A percentile compares a stretch with the other conserved stretches of the same genome.
These are phyloP conservation scores for Solanum habrochaites DNA, from an alignment of 257 asterid genomes.

Conservation along the genomic window DNA sequence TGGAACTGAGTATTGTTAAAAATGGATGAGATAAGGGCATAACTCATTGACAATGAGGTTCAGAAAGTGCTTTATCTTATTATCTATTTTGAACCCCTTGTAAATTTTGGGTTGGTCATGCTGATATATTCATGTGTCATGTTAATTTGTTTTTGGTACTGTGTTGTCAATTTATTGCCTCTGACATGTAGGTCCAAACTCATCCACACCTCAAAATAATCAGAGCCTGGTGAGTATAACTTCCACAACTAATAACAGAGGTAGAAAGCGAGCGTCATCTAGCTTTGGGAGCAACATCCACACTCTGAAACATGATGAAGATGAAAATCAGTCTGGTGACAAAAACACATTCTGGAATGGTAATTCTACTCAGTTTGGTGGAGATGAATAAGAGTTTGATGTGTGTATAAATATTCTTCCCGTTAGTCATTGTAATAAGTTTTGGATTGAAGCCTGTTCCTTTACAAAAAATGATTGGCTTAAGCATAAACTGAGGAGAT, in stretches of 20 bases:
- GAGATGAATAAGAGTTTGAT: constrained; percentile 18
- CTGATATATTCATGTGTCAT: background rate
- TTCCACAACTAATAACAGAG: constrained; percentile 17
- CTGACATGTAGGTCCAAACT: constrained; percentile 34
- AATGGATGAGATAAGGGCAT: background rate
- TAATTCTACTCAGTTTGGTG: constrained; percentile 83
- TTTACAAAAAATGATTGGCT: background rate
- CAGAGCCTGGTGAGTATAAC: constrained; percentile 17
- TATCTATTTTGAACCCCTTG: background rate
- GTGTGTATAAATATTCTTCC: background rate
- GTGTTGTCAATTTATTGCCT: background rate
- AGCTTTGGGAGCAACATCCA: constrained; percentile 74
- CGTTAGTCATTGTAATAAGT: background rate
- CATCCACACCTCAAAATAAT: constrained; percentile 26
- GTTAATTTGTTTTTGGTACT: background rate
- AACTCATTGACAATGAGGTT: background rate
- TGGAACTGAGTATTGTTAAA: background rate
- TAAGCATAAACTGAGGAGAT: background rate
- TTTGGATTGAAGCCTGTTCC: background rate
- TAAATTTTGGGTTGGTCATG: background rate
- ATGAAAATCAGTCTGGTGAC: constrained; percentile 37
- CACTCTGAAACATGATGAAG: constrained; percentile 66
- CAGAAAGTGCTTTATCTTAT: background rate
- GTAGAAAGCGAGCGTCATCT: constrained; percentile 23
- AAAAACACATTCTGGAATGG: constrained; percentile 89